Evolutionary conservation across 2,329 filamentous ascomycete species (phyloP).

Genomic region (Diaporthe eres): DNA sequence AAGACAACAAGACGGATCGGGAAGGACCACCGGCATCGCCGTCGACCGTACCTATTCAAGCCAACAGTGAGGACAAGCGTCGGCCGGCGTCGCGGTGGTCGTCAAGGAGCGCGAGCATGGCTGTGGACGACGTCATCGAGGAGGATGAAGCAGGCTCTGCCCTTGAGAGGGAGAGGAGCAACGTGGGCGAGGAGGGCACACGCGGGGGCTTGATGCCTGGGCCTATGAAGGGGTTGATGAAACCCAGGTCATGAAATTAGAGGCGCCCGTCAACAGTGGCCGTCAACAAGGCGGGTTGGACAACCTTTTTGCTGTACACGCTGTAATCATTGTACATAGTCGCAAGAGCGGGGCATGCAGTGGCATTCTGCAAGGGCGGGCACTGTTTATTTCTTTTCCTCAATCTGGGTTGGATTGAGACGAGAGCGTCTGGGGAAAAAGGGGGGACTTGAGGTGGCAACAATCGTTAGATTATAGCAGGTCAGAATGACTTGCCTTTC

Average conservation of each 20-base stretch:
- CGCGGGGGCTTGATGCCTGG: not conserved
- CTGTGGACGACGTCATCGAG: conserved; percentile 40
- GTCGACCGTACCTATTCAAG: conserved; percentile 42
- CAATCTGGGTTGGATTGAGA: conserved; percentile 14
- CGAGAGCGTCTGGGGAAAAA: conserved; percentile 22
- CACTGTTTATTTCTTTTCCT: not conserved
- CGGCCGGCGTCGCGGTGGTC: conserved; percentile 40
- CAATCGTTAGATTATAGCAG: conserved; percentile 27
- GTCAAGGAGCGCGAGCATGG: conserved; percentile 41
- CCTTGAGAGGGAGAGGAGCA: conserved; percentile 10
- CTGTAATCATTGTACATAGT: conserved; percentile 5
- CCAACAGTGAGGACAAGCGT: conserved; percentile 46
- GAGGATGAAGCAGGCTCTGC: conserved; percentile 43
- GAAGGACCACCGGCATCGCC: conserved; percentile 2
- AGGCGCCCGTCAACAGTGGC: not conserved
- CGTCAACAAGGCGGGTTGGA: not conserved
- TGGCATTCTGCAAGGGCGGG: not conserved
- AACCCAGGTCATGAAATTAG: conserved; percentile 1
- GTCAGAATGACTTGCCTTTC: conserved; percentile 20
- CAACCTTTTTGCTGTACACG: not conserved
- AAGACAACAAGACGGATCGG: conserved; percentile 48
- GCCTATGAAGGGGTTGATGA: conserved; percentile 13
- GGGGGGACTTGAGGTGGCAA: not conserved
- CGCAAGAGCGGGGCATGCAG: not conserved
- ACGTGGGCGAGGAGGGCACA: conserved; percentile 27